Conservation (phyloP, 2,329 filamentous ascomycete genomes). For the Fusarium nodosum region DNA sequence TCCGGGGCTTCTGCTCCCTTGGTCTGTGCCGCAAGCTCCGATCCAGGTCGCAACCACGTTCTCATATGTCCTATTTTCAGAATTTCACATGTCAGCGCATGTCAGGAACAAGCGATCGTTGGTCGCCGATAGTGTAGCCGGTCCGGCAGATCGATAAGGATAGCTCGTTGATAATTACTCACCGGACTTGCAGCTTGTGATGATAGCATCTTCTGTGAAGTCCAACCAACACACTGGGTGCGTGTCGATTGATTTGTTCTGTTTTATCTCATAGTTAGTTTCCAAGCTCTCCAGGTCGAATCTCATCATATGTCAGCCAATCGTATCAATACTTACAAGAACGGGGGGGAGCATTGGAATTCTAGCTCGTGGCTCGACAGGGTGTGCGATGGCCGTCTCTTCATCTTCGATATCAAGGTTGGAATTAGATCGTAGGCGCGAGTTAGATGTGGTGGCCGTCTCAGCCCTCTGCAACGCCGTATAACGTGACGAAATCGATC, state of each 20-base stretch:
- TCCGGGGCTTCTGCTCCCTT: constrained; percentile 41
- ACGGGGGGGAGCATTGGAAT: constrained; percentile 92
- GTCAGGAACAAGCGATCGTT: constrained; percentile 12
- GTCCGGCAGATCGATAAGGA: constrained; percentile 19
- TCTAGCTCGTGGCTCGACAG: constrained; percentile 85
- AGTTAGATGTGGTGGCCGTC: constrained; percentile 70
- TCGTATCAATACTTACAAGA: constrained; percentile 69
- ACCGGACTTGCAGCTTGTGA: constrained; percentile 94
- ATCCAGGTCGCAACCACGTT: constrained; percentile 76
- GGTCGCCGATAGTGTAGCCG: constrained; percentile 18
- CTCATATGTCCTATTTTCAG: constrained; percentile 74
- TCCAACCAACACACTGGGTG: constrained; percentile 91
- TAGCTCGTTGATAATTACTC: constrained; percentile 55
- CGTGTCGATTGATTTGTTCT: constrained; percentile 86
- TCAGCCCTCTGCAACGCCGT: constrained; percentile 68
- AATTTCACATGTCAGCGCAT: constrained; percentile 39
- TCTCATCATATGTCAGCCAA: neutral
- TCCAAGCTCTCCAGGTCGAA: constrained; percentile 9
- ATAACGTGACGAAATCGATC: constrained; percentile 66
- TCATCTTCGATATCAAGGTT: constrained; percentile 70
- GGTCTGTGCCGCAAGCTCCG: constrained; percentile 47
- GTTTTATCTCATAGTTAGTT: constrained; percentile 35
- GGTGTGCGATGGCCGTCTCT: constrained; percentile 75
- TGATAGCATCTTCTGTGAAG: constrained; percentile 94
- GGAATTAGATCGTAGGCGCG: constrained; percentile 78